Evolutionary conservation across 495 filamentous ascomycete species (phyloP), one percentile per base, ranked within the genome.

Genomic region (Penicillium goetzii): DNA sequence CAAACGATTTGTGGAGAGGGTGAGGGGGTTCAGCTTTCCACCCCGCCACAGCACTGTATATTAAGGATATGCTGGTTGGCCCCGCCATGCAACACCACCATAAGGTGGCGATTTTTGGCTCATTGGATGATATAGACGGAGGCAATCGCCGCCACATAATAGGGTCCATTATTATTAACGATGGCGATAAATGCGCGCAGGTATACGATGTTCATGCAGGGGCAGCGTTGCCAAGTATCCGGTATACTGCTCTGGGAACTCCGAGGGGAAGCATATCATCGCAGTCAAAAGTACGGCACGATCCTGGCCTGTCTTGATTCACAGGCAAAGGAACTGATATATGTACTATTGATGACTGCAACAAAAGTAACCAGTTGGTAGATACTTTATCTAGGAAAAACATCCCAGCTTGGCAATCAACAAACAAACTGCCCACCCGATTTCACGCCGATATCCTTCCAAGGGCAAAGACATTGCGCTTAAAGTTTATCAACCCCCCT

Each of bases 11-110:
- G 66, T 45, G 38, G 38, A 57, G 38, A 32, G 28, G 55, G 53
- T 58, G 63, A 64, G 64, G 64, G 64, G 64, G 64, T 58, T 14
- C 58, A 60, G 45, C n/a, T 50, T 63, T 63, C 64, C 58, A 67
- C 60, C 61, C 63, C 47, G 38, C 59, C 60, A 51, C 3, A 14
- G 21, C 2, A 23, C 56, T 53, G 41, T n/a, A 23, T 55, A n/a
- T 12, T n/a, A 14, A 8, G 56, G 52, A 45, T 56, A 58, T 58
- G 55, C 17, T 3, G 3, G 8, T 67, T 64, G 49, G 64, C 62
- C 49, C 58, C 19, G 32, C 50, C 10, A 51, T 62, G 43, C 63
- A 59, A 66, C 63, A 36, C 51, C 26, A 19, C 19, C 33, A 41
- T 5, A 41, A 12, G 36, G 54, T 57, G 15, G 50, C 52, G 12